Evolutionary conservation across 2,329 filamentous ascomycete genomes (phyloP), one percentile per base, ranked within the genome.

Genomic region (Trichophyton benhamiae): DNA sequence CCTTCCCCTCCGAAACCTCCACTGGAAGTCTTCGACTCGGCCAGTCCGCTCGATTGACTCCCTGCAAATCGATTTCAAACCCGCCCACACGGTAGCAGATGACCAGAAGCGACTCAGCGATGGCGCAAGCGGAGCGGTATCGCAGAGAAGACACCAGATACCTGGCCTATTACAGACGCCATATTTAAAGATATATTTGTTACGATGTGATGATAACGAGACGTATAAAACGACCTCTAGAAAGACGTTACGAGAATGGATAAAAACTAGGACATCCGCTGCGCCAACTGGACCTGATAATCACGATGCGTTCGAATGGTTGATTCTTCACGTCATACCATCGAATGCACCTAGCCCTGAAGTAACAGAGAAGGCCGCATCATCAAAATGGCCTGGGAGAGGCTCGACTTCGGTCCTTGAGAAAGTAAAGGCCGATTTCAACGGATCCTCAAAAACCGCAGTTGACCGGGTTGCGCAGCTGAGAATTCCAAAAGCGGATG

Each of bases 141-240:
- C 73, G n/a, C 76, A 77, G 38, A 83, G 92, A 57, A 83, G 94
- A 58, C 94, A 99, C 72, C 94, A 99, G 72, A 97, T 99, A 60
- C 94, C 94, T 0, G 95, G 94, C 2, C 77, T 99, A 61, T 87
- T 92, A 44, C 88, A 89, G 64, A 97, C 92, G 0, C 91, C 95
- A 0, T 99, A 99, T 72, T 80, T 99, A 63, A 97, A 96, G 72
- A 78, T 99, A 5, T 87, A 91, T 62, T 78, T 99, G 1, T 81
- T 99, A 60, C 84, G 91, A 69, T 97, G 94, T 75, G 94, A 97
- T 76, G 94, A 99, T 71, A 95, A 91, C 69, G 95, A 99, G 57
- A 85, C 85, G 7, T 99, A 99, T 80, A 97, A 96, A 74, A 79
- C 83, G 1, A 84, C 84, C 11, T 86, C 89, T 5, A 83, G 91